phyloP scores from a whole-genome alignment of 345 rosid species.

The Ceriops zippeliana region DNA sequence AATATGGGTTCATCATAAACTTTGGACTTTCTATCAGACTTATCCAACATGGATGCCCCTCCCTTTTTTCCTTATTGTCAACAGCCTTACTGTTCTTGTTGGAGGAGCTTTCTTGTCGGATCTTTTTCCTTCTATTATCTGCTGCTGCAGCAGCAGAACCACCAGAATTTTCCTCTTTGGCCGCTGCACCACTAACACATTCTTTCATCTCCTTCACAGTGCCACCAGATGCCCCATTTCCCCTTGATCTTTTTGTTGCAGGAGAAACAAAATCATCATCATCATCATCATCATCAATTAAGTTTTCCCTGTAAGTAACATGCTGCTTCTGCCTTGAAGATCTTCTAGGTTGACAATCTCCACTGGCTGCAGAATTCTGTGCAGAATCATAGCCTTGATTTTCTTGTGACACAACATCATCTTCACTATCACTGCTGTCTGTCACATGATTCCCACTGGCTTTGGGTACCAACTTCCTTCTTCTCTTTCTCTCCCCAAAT shows the following conservation, averaged over 20 bases:
- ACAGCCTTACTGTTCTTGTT: conserved; percentile 24
- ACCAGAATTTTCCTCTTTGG: conserved; percentile 26
- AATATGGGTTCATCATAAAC: conserved; percentile 13
- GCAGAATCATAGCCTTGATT: conserved; percentile 19
- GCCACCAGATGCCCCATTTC: conserved; percentile 13
- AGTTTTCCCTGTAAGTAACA: conserved; percentile 32
- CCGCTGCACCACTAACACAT: conserved; percentile 15
- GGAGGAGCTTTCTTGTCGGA: conserved; percentile 22
- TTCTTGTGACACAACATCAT: conserved; percentile 23
- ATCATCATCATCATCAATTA: conserved; percentile 29
- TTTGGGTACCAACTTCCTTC: conserved; percentile 29
- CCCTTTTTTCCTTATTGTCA: conserved; percentile 24
- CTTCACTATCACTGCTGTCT: conserved; percentile 24
- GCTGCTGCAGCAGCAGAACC: conserved; percentile 22
- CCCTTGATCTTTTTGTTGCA: conserved; percentile 35
- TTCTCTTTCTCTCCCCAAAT: conserved; percentile 34
- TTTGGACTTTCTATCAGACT: conserved; percentile 7
- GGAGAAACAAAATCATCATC: conserved; percentile 34
- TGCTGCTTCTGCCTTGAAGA: conserved; percentile 49
- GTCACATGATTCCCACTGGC: conserved; percentile 37
- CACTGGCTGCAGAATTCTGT: conserved; percentile 19
- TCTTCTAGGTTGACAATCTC: conserved; percentile 33
- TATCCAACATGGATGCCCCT: conserved; percentile 15
- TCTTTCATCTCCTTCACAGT: conserved; percentile 21
- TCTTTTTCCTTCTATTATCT: conserved; percentile 15